Base-by-base conservation (phyloP, 345 rosid genomes). In the Dipteronia dyeriana region DNA sequence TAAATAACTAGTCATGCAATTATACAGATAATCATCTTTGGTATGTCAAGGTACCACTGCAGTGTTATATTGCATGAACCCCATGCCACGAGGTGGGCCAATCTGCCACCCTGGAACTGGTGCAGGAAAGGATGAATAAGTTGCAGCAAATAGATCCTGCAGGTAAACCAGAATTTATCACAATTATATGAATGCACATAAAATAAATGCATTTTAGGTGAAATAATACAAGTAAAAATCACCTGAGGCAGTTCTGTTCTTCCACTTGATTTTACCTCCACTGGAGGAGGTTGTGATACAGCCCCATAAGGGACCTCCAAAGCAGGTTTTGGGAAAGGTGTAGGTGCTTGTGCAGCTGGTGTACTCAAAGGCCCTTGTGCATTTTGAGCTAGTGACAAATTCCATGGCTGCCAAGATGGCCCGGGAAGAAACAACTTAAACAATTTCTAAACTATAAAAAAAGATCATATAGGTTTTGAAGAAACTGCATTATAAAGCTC, bases 221-320 rank as follows among this genome's bases (percentile, higher is more conserved):
- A 63, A 14, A 43, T 9, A n/a, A 73, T 47, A 73, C 53, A 61
- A 25, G 66, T 54, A 60, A 79, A 29, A 17, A 75, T 81, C 90
- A 96, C 98, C 92, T 61, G 88, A 70, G 99, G 94, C 82, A 94
- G 82, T 86, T 87, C 97, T 79, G 74, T 82, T 86, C 97, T 94
- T 82, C 90, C 91, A 39, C 75, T 75, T 74, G 86, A 76, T 82
- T 86, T 86, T 39, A 76, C 83, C 69, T 92, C 97, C 23, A 31
- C 66, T 19, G 86, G 8, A 20, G 86, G 64, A 75, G 83, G 81
- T 53, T 83, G 91, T 70, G 84, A 66, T 20, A 71, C 75, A 74
- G 84, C 82, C 22, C 72, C 69, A 57, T 85, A 79, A 76, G 81
- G 71, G 9, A 65, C 79, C 51, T 74, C 90, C 54, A 82, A 82